Evolutionary conservation across 1,284 basidiomycete species (phyloP).

Genomic region (Schizophyllum commune): DNA sequence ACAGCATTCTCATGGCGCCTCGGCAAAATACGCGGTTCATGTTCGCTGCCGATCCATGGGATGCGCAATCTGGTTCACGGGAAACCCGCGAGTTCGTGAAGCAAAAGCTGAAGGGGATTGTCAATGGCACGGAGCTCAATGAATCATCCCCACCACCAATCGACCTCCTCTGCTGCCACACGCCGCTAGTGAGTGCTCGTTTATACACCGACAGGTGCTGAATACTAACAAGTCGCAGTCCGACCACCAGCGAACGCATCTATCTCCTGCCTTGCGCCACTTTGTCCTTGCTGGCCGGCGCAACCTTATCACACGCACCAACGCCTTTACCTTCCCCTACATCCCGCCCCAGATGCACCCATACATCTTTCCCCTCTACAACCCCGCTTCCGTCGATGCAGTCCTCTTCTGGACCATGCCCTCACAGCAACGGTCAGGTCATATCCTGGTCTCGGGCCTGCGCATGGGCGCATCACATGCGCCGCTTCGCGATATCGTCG

Average conservation of each 20-base stretch:
- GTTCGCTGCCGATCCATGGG: slow-evolving; percentile 35
- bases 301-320: slow-evolving; percentile 29
- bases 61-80: slow-evolving; percentile 26
- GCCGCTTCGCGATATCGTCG: slow-evolving; percentile 46
- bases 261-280: slow-evolving; percentile 17
- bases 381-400: slow-evolving; percentile 66
- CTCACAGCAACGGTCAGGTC: slow-evolving; percentile 49
- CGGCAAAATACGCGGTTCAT: slow-evolving; percentile 42
- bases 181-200: slow-evolving; percentile 34
- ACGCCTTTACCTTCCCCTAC: slow-evolving; percentile 46
- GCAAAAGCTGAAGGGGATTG: slow-evolving; percentile 40
- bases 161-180: slow-evolving; percentile 43
- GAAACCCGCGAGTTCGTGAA: slow-evolving; percentile 45
- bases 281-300: slow-evolving; percentile 47
- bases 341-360: slow-evolving; percentile 48
- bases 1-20: slow-evolving; percentile 38
- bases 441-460: slow-evolving; percentile 50
- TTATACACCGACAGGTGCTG: too few relatives aligned
- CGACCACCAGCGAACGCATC: slow-evolving; percentile 9
- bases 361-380: slow-evolving; percentile 72
- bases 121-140: slow-evolving; percentile 41
- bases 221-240: too few relatives aligned
- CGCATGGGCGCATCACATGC: slow-evolving; percentile 64
- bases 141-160: slow-evolving; percentile 45
- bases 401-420: slow-evolving; percentile 69